A percentile compares a stretch with the other conserved stretches of the same genome.
Conservation (phyloP, 768 basidiomycete genomes). For the Mycena galopus region DNA sequence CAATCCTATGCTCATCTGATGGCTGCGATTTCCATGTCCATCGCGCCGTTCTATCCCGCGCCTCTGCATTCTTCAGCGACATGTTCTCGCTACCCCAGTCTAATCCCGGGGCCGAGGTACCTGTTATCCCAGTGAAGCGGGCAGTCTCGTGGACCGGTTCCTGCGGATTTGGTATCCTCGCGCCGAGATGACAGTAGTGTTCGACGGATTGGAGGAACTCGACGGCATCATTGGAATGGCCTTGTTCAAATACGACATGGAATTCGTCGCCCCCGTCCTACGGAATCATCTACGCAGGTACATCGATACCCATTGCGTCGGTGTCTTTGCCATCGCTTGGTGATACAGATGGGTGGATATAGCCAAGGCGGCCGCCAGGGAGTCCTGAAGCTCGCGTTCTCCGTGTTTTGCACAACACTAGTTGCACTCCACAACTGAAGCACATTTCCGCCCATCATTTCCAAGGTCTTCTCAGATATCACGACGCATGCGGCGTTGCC, state of each 20-base stretch:
- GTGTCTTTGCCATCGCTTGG: background rate
- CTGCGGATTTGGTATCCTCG: slow-evolving; percentile 17
- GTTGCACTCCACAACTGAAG: background rate
- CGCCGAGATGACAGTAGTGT: background rate
- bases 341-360: background rate
- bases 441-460: background rate
- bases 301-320: background rate
- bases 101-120: background rate
- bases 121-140: background rate
- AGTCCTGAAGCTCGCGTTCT: background rate
- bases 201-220: background rate
- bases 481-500: background rate
- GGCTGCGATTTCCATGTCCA: slow-evolving; percentile 42
- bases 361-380: background rate
- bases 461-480: background rate
- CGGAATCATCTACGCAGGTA: background rate
- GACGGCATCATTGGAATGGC: background rate
- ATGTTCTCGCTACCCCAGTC: slow-evolving; percentile 42
- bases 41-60: slow-evolving; percentile 33
- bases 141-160: background rate
- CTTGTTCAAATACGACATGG: background rate
- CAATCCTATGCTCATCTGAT: background rate
- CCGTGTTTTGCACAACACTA: background rate
- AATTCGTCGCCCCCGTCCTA: background rate
- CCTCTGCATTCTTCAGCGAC: slow-evolving; percentile 41